A percentile compares a stretch with the other conserved stretches of the same genome.
Evolutionary conservation across 2,329 filamentous ascomycete genomes (phyloP).

Genomic region (Nemania sp.): DNA sequence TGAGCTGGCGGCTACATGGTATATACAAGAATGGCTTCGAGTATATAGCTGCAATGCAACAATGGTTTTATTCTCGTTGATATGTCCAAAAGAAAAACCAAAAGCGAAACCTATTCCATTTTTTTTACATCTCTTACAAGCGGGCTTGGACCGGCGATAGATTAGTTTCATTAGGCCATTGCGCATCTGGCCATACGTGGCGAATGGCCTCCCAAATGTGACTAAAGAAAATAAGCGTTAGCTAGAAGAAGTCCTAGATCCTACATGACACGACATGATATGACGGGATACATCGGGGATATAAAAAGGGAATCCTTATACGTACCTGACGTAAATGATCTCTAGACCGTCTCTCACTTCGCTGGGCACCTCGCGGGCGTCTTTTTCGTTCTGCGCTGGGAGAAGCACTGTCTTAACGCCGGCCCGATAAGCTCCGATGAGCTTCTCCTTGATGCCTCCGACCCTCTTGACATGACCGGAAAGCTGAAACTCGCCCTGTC

Average conservation of each 20-base stretch:
- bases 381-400: slow-evolving; percentile 87
- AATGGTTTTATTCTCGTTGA: too few species aligned
- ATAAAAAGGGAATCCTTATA: slow-evolving; percentile 26
- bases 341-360: slow-evolving; percentile 87
- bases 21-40: too few species aligned
- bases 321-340: slow-evolving; percentile 87
- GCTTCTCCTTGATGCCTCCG: slow-evolving; percentile 97
- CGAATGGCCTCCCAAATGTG: slow-evolving; percentile 95
- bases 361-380: slow-evolving; percentile 84
- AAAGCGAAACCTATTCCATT: background rate
- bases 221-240: slow-evolving; percentile 48
- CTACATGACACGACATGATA: slow-evolving; percentile 16
- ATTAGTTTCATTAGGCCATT: slow-evolving; percentile 74
- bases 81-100: too few species aligned
- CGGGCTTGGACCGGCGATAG: slow-evolving; percentile 76
- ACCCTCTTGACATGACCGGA: slow-evolving; percentile 91
- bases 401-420: slow-evolving; percentile 94
- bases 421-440: slow-evolving; percentile 90
- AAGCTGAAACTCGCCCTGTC: slow-evolving; percentile 72
- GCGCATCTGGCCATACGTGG: slow-evolving; percentile 86
- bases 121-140: slow-evolving; percentile 55
- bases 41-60: too few species aligned
- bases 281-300: background rate
- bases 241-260: slow-evolving; percentile 13
- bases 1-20: too few species aligned